Conservation (phyloP, 495 filamentous ascomycete species). For the Lophium mytilinum region DNA sequence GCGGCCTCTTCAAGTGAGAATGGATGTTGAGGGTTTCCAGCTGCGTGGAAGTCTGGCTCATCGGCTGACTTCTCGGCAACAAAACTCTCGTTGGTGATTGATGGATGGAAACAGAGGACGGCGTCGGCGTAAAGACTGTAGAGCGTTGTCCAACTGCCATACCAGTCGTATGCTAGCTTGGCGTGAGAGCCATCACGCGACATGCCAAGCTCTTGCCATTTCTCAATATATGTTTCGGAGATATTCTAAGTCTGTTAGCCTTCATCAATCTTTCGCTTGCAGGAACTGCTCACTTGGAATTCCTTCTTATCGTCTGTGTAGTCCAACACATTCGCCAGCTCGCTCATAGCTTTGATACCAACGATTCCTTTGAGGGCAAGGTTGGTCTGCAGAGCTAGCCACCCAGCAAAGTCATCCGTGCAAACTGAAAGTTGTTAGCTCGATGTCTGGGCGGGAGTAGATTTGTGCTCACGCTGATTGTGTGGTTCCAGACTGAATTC, state of each 20-base stretch:
- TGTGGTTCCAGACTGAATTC: constrained; percentile 77
- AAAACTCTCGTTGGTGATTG: constrained; percentile 6
- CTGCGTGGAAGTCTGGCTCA: background rate
- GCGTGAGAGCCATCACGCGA: constrained; percentile 76
- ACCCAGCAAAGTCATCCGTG: constrained; percentile 94
- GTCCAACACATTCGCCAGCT: constrained; percentile 64
- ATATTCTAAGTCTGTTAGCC: constrained; percentile 39
- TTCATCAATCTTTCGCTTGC: too few relatives aligned
- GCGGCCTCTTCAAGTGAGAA: background rate
- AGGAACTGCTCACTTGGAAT: constrained; percentile 44
- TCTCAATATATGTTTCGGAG: constrained; percentile 66
- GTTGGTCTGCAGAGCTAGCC: constrained; percentile 87
- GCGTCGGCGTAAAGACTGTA: constrained; percentile 39
- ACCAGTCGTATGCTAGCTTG: constrained; percentile 90
- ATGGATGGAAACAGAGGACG: constrained; percentile 36
- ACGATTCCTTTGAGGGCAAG: constrained; percentile 89
- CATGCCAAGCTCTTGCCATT: constrained; percentile 76
- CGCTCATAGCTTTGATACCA: constrained; percentile 89
- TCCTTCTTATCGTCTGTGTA: constrained; percentile 57
- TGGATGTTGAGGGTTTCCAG: too few relatives aligned
- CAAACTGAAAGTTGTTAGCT: constrained; percentile 39
- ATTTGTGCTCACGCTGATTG: constrained; percentile 58
- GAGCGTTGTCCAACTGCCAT: constrained; percentile 83
- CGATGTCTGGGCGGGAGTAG: too few relatives aligned
- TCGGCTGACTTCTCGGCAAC: background rate